A percentile compares a stretch with the other conserved stretches of the same genome.
These are phyloP conservation scores for Murraya paniculata DNA, from an alignment of 345 rosid species.

Conservation along the genomic window DNA sequence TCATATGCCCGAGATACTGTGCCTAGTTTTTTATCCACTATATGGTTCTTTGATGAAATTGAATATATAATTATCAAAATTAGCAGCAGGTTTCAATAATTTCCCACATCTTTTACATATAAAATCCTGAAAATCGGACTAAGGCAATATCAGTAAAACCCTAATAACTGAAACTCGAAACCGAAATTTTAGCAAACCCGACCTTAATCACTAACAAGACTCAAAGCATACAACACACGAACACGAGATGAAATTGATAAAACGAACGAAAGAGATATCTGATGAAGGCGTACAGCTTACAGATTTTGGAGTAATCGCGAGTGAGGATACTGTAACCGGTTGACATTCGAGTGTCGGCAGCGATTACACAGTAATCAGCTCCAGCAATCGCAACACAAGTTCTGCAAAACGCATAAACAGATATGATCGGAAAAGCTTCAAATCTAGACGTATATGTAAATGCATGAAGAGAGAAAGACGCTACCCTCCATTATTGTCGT, in stretches of 20 bases:
- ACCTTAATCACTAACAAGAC: background rate
- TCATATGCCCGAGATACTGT: background rate
- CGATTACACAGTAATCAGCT: constrained; percentile 88
- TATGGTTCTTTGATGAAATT: background rate
- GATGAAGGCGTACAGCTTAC: constrained; percentile 47
- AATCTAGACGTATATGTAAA: background rate
- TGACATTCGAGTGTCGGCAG: constrained; percentile 97
- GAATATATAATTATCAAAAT: background rate
- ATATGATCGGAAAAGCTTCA: background rate
- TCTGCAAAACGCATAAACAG: constrained; percentile 33
- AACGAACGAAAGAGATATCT: background rate
- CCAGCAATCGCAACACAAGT: constrained; percentile 95
- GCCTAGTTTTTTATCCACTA: background rate
- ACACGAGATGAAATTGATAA: background rate
- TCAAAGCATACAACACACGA: background rate
- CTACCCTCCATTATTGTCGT: constrained; percentile 99
- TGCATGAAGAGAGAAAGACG: background rate
- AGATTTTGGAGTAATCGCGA: constrained; percentile 90
- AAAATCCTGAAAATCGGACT: background rate
- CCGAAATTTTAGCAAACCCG: background rate
- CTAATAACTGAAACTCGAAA: background rate
- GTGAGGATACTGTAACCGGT: constrained; percentile 85
- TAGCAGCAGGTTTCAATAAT: background rate
- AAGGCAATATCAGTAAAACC: background rate
- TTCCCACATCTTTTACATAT: background rate